A percentile compares a stretch with the other conserved stretches of the same genome.
phyloP scores from a whole-genome alignment of 306 rosid species.

The Dalbergia oliveri region DNA sequence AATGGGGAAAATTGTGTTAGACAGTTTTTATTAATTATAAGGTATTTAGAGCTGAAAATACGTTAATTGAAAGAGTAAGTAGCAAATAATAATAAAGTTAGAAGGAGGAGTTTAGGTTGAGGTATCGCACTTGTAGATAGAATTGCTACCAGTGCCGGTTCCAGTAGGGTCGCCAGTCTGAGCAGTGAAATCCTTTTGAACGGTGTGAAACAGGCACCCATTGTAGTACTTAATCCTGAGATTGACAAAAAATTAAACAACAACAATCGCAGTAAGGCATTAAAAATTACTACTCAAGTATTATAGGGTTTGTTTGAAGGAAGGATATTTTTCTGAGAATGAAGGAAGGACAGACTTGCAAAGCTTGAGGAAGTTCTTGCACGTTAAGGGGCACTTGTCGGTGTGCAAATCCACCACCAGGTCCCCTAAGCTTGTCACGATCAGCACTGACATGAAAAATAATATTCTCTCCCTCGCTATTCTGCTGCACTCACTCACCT shows the following conservation, averaged over 20 bases:
- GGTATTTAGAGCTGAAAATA: too few species aligned
- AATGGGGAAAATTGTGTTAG: too few species aligned
- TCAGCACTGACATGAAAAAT: constrained; percentile 73
- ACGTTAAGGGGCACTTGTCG: constrained; percentile 81
- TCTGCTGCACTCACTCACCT: background rate
- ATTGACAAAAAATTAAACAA: background rate
- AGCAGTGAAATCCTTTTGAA: constrained; percentile 96
- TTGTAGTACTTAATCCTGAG: constrained; percentile 85
- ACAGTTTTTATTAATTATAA: too few species aligned
- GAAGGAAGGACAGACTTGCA: constrained; percentile 67
- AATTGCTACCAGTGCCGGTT: constrained; percentile 78
- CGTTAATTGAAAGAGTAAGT: background rate
- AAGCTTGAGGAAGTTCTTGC: constrained; percentile 92
- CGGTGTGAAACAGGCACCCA: constrained; percentile 85
- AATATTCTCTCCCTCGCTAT: background rate
- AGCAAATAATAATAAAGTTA: background rate
- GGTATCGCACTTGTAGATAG: constrained; percentile 70
- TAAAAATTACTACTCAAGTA: too few species aligned
- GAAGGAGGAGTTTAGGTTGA: background rate
- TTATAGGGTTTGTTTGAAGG: too few species aligned
- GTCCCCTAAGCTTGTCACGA: constrained; percentile 92
- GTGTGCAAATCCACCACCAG: constrained; percentile 79
- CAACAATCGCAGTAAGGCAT: too few species aligned
- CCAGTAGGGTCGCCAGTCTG: constrained; percentile 96
- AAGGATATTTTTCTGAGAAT: too few species aligned